A percentile compares a stretch with the other conserved stretches of the same genome.
Conservation (phyloP, 2,329 filamentous ascomycete species). For the Chalaropsis ovoidea region DNA sequence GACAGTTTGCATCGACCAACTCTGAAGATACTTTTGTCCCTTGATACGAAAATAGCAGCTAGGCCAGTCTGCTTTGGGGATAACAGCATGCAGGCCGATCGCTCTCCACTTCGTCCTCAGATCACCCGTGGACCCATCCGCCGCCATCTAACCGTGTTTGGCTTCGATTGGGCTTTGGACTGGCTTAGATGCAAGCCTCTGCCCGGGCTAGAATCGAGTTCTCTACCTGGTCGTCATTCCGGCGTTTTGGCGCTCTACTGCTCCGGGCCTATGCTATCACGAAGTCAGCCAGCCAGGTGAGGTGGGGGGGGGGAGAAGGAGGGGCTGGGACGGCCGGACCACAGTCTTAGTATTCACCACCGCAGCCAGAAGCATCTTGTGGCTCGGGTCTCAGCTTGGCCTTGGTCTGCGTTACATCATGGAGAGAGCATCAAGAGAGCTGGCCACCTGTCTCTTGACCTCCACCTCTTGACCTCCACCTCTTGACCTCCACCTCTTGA, state of each 20-base stretch:
- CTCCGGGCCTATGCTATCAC: constrained; percentile 1
- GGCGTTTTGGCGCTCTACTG: constrained; percentile 7
- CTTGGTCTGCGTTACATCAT: constrained; percentile 4
- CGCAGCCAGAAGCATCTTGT: not conserved
- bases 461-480: not conserved
- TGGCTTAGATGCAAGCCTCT: not conserved
- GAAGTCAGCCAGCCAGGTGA: not conserved
- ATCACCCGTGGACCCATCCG: constrained; percentile 3
- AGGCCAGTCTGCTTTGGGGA: constrained; percentile 5
- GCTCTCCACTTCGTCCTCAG: not conserved
- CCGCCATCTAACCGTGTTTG: constrained; percentile 8
- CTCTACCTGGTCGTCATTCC: not conserved
- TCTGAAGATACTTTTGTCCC: not conserved
- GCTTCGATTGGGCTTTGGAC: not conserved
- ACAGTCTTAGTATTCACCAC: not conserved
- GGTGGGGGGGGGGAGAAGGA: constrained; percentile 2
- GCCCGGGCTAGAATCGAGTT: not conserved
- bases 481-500: not conserved
- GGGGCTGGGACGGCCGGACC: not conserved
- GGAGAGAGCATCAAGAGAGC: too few species aligned
- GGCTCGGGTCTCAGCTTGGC: not conserved
- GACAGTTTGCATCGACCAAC: not conserved
- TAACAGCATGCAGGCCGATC: not conserved
- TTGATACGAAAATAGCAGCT: not conserved
- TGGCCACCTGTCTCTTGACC: not conserved